These are phyloP conservation scores for Xylariaceae sp. DNA, from an alignment of 2,329 filamentous ascomycete species.

Conservation along the genomic window DNA sequence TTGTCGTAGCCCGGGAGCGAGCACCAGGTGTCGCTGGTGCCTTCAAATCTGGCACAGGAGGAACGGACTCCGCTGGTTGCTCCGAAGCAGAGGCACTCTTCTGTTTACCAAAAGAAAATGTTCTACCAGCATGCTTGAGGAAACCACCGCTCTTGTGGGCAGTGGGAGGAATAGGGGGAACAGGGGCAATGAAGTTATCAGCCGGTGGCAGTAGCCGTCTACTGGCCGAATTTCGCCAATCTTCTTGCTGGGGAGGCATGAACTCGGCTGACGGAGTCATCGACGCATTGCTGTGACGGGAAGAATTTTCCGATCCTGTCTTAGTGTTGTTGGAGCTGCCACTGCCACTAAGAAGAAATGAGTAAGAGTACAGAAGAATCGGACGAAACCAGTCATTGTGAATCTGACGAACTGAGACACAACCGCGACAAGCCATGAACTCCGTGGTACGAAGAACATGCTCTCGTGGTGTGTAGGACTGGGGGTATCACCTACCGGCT, in stretches of 20 bases:
- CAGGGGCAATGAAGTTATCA: constrained; percentile 29
- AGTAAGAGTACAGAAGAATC: constrained; percentile 34
- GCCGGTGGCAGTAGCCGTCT: constrained; percentile 36
- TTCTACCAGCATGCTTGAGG: constrained; percentile 51
- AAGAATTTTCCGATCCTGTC: constrained; percentile 55
- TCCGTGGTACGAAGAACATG: background rate
- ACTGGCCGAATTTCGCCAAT: constrained; percentile 36
- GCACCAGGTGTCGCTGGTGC: constrained; percentile 31
- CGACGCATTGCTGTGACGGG: constrained; percentile 57
- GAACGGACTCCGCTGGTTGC: constrained; percentile 35
- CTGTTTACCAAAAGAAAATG: constrained; percentile 56
- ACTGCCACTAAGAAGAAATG: constrained; percentile 44
- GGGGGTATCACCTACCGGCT: constrained; percentile 45
- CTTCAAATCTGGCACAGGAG: constrained; percentile 34
- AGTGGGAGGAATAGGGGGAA: constrained; percentile 33
- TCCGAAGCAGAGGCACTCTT: constrained; percentile 38
- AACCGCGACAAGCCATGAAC: constrained; percentile 1
- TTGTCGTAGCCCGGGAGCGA: constrained; percentile 45
- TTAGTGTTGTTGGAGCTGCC: constrained; percentile 58
- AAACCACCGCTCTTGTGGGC: constrained; percentile 48
- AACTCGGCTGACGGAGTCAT: constrained; percentile 53
- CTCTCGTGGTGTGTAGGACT: background rate
- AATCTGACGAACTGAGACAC: constrained; percentile 23
- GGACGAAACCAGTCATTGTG: constrained; percentile 17
- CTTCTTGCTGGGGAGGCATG: constrained; percentile 34